Evolutionary conservation across 495 filamentous ascomycete species (phyloP).

Genomic region (Filosporella fistucella): DNA sequence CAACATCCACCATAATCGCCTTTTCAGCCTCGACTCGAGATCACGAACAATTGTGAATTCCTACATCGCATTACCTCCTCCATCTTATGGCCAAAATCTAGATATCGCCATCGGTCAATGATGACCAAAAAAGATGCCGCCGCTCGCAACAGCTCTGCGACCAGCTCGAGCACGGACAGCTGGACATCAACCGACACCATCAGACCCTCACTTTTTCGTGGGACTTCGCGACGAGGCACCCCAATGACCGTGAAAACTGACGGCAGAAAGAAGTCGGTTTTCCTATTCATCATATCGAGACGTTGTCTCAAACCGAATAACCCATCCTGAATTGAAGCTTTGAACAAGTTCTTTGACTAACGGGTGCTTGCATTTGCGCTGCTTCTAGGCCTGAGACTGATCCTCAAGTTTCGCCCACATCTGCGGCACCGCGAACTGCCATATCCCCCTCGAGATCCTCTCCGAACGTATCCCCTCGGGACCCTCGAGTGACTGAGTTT

Average conservation of each 20-base stretch:
- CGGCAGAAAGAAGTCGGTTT: slow-evolving; percentile 37
- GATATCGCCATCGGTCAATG: slow-evolving; percentile 27
- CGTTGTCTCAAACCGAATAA: slow-evolving; percentile 13
- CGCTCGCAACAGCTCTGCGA: slow-evolving; percentile 56
- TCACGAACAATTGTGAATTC: background rate
- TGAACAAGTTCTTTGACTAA: slow-evolving; percentile 23
- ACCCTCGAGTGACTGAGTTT: slow-evolving; percentile 49
- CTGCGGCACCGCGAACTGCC: slow-evolving; percentile 33
- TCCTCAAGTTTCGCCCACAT: slow-evolving; percentile 46
- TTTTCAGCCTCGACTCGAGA: background rate
- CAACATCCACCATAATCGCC: background rate
- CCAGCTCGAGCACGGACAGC: slow-evolving; percentile 56
- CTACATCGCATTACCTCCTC: background rate
- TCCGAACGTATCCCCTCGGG: slow-evolving; percentile 42
- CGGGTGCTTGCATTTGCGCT: slow-evolving; percentile 24
- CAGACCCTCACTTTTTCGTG: slow-evolving; percentile 37
- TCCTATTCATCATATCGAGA: slow-evolving; percentile 2
- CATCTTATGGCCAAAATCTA: slow-evolving; percentile 22
- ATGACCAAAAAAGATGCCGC: slow-evolving; percentile 56
- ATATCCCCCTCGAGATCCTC: slow-evolving; percentile 40
- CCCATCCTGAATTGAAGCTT: slow-evolving; percentile 11
- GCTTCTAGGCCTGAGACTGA: slow-evolving; percentile 37
- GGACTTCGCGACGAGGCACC: slow-evolving; percentile 37
- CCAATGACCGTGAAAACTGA: slow-evolving; percentile 54
- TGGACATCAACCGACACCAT: slow-evolving; percentile 55